A percentile compares a stretch with the other conserved stretches of the same genome.
Conservation (phyloP, 163 green algal species). For the Volvox carteri region DNA sequence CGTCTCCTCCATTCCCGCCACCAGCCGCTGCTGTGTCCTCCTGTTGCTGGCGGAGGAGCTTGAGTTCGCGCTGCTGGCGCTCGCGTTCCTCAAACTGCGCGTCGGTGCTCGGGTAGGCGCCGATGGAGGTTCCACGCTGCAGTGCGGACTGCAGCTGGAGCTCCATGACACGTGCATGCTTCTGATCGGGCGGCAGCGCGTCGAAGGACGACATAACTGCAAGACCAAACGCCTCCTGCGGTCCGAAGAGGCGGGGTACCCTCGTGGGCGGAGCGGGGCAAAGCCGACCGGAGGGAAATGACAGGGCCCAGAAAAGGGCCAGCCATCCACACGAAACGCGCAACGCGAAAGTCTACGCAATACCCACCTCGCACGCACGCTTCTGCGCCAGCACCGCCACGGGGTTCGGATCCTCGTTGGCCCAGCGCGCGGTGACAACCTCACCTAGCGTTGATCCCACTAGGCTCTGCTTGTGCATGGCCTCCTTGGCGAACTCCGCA, state of each 20-base stretch:
- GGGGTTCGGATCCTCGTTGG: constrained; percentile 90
- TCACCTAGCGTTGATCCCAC: constrained; percentile 66
- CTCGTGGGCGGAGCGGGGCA: no score
- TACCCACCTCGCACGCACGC: constrained; percentile 56
- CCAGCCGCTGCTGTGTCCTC: neutral
- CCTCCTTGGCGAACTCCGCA: constrained; percentile 91
- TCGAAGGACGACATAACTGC: constrained; percentile 62
- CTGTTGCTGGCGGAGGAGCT: neutral
- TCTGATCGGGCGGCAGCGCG: constrained; percentile 73
- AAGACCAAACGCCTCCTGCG: constrained; percentile 45
- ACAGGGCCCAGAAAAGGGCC: no score
- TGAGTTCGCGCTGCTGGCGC: constrained; percentile 10
- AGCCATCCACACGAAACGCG: no score
- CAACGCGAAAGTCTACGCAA: no score
- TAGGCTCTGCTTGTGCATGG: constrained; percentile 83
- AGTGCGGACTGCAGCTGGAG: constrained; percentile 70
- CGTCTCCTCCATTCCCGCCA: neutral
- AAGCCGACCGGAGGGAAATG: no score
- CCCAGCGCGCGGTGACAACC: constrained; percentile 83
- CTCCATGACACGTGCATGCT: constrained; percentile 74
- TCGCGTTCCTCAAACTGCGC: constrained; percentile 44
- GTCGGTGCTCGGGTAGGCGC: constrained; percentile 54
- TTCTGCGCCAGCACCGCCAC: constrained; percentile 71
- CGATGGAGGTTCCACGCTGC: constrained; percentile 43
- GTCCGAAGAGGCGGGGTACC: no score